These are phyloP conservation scores for Penicillium olsonii DNA, from an alignment of 2,329 filamentous ascomycete genomes.

Conservation along the genomic window DNA sequence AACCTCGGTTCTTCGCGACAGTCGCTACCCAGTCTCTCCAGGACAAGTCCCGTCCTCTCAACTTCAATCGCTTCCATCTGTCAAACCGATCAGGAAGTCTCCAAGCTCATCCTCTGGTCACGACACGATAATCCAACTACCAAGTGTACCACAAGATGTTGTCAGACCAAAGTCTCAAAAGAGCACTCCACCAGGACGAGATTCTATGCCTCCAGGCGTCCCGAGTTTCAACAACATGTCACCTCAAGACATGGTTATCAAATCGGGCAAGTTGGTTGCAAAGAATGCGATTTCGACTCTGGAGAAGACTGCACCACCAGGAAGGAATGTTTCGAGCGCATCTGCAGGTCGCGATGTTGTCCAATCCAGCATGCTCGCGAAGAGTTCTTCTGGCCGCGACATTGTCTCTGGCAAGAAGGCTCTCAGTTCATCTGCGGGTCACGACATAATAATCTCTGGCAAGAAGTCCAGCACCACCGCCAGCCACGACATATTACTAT, in stretches of 20 bases:
- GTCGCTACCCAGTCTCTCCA: conserved; percentile 9
- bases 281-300: background rate
- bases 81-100: conserved; percentile 7
- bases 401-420: background rate
- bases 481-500: background rate
- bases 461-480: background rate
- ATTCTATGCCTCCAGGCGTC: background rate
- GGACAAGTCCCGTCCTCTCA: conserved; percentile 13
- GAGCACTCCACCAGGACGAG: background rate
- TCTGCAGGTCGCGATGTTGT: background rate
- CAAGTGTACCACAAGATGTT: conserved; percentile 1
- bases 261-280: background rate
- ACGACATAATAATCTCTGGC: background rate
- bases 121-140: conserved; percentile 7
- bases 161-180: background rate
- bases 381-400: background rate
- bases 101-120: conserved; percentile 6
- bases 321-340: background rate
- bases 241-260: background rate
- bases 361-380: background rate
- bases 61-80: conserved; percentile 4
- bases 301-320: background rate
- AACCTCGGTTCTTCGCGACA: conserved; percentile 6
- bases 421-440: background rate
- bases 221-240: background rate